These are phyloP conservation scores for Ceratobasidium sp. DNA, from an alignment of 1,284 basidiomycete species.

Conservation along the genomic window DNA sequence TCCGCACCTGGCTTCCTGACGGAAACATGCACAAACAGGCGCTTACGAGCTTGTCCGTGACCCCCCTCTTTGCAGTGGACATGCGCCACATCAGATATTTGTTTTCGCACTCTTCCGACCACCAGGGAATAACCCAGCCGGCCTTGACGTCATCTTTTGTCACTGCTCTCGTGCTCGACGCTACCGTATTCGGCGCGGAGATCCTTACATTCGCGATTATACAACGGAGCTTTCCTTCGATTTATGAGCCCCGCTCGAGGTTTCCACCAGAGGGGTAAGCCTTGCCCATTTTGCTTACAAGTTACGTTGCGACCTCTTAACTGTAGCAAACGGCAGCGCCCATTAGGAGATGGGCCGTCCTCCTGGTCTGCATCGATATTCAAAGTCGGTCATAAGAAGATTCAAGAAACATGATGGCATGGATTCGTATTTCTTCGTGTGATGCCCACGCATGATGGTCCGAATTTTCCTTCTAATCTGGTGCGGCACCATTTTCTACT, in stretches of 20 bases:
- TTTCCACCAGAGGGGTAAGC: slow-evolving; percentile 65
- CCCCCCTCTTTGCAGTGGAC: no score
- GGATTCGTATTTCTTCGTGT: slow-evolving; percentile 76
- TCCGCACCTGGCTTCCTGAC: no score
- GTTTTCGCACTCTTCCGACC: no score
- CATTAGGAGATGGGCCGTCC: slow-evolving; percentile 64
- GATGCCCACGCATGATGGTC: slow-evolving; percentile 65
- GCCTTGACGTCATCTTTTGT: slow-evolving; percentile 70
- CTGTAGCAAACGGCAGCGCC: slow-evolving; percentile 67
- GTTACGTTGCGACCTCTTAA: slow-evolving; percentile 9
- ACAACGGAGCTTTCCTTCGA: no score
- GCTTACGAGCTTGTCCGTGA: no score
- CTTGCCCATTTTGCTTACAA: slow-evolving; percentile 49
- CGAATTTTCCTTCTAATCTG: slow-evolving; percentile 68
- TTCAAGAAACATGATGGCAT: slow-evolving; percentile 74
- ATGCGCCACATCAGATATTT: no score
- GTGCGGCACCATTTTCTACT: slow-evolving; percentile 1
- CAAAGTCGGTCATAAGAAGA: slow-evolving; percentile 61
- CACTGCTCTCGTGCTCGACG: slow-evolving; percentile 56
- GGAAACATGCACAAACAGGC: no score
- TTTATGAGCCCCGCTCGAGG: slow-evolving; percentile 53
- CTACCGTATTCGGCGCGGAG: no score
- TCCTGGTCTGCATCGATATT: slow-evolving; percentile 73
- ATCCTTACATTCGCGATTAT: no score
- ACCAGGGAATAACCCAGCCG: slow-evolving; percentile 20